Conservation (phyloP, 2,329 filamentous ascomycete genomes). For the Westerdykella sp. region DNA sequence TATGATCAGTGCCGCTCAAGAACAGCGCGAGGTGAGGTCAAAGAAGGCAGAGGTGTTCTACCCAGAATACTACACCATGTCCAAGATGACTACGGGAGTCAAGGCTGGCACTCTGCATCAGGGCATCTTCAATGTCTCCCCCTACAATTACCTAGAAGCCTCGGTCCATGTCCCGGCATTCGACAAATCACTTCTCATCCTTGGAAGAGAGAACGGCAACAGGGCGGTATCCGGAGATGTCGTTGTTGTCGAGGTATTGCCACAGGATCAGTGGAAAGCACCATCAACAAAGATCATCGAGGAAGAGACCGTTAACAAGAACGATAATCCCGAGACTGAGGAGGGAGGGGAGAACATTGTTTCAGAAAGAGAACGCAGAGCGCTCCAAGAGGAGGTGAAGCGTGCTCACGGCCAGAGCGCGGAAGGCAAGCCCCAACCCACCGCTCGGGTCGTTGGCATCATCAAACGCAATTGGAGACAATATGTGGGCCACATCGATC, state of each 20-base stretch:
- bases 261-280: conserved; percentile 93
- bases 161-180: conserved; percentile 87
- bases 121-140: conserved; percentile 90
- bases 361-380: conserved; percentile 79
- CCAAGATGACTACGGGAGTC: conserved; percentile 89
- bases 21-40: conserved; percentile 58
- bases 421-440: conserved; percentile 79
- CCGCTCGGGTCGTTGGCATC: conserved; percentile 83
- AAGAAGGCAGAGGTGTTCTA: conserved; percentile 71
- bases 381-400: conserved; percentile 86
- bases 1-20: conserved; percentile 80
- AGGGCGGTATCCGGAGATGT: conserved; percentile 85
- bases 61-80: conserved; percentile 80
- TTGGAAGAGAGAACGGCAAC: conserved; percentile 95
- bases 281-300: conserved; percentile 95
- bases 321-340: conserved; percentile 87
- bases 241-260: conserved; percentile 87
- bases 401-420: conserved; percentile 69
- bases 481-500: conserved; percentile 93
- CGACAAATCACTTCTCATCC: conserved; percentile 76
- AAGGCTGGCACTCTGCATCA: conserved; percentile 87
- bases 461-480: conserved; percentile 97
- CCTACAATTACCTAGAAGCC: conserved; percentile 96
- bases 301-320: conserved; percentile 82
- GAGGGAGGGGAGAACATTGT: conserved; percentile 61